Base-by-base conservation (phyloP, 1,139 yeast species). In the Yamadazyma blattariae region DNA sequence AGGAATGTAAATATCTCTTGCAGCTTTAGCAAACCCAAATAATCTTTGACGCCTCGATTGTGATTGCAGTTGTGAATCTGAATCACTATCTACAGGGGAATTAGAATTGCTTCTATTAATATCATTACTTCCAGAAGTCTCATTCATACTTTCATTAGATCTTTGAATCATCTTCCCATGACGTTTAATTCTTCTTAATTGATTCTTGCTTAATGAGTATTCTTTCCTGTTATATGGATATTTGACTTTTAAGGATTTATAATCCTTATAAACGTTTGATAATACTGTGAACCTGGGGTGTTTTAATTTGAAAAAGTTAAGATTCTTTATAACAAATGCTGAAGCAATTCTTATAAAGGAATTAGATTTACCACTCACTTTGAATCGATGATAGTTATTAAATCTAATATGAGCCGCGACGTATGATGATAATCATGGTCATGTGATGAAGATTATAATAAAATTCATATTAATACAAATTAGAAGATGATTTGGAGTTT, bases 1-100 rank as follows among this genome's bases (percentile, higher is more conserved):
- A 3, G 84, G 84, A 15, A 79, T 66, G 48, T 79, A 79, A 3
- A 68, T 69, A 40, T 79, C 82, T 46, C 77, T 66, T 7, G 85
- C 78, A 9, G 74, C 70, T 42, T 65, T 70, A 39, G 82, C 76
- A 24, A 79, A 48, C 15, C 79, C 81, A 29, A 61, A 42, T 16
- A 71, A 44, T 34, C 67, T 48, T 44, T 57, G 71, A n/a, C 76
- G 54, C 36, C 68, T 48, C 1, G 56, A 50, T 14, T 35, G 24
- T 2, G 27, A 28, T 13, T 33, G 24, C 21, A 26, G 5, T 6
- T 22, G 27, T 7, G 23, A 27, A 4, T 30, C 33, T 17, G 24
- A 14, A 27, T 12, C 22, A 7, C 4, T 4, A 15, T 6, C 5
- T 4, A n/a, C 8, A 7, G 20, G n/a, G 8, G 29, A 7, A 13